Evolutionary conservation across 78 protist genomes (phyloP).

Genomic region (Acrasis kona): DNA sequence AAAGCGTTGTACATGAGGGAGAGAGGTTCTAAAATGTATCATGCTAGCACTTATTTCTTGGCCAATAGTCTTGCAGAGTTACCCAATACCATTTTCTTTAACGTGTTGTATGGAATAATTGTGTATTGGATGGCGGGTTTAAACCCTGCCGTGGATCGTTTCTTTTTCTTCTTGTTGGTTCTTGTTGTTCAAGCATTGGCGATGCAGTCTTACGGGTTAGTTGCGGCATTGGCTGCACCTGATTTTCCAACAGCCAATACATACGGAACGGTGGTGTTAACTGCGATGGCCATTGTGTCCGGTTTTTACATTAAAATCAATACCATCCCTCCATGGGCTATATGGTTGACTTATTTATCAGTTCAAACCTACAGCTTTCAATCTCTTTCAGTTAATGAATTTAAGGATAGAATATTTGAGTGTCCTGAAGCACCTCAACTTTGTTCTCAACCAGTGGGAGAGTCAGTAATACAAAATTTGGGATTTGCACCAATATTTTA

Average conservation of each 20-base stretch:
- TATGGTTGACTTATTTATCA: conserved; percentile 20
- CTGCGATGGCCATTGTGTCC: conserved; percentile 24
- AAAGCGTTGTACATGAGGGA: conserved; percentile 22
- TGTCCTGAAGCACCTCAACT: conserved; percentile 3
- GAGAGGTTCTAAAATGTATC: conserved; percentile 11
- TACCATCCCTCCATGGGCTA: conserved; percentile 4
- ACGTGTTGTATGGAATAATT: not conserved
- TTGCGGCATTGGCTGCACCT: not conserved
- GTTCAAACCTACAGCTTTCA: conserved; percentile 6
- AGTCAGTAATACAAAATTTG: not conserved
- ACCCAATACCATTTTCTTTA: too few relatives aligned
- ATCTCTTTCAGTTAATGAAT: conserved; percentile 12
- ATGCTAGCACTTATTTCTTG: conserved; percentile 21
- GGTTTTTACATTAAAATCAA: conserved; percentile 29
- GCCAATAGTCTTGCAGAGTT: conserved; percentile 20
- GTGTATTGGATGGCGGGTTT: conserved; percentile 51
- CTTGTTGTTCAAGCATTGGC: not conserved
- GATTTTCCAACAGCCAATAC: not conserved
- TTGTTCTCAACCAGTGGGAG: not conserved
- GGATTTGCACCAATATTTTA: not conserved
- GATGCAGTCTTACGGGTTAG: not conserved
- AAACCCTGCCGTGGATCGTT: not conserved
- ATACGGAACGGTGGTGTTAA: conserved; percentile 15
- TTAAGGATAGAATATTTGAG: not conserved
- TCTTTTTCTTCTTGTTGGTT: not conserved